Evolutionary conservation across 768 basidiomycete genomes (phyloP), one percentile per base, ranked within the genome.

Genomic region (Podaxis pistillaris): DNA sequence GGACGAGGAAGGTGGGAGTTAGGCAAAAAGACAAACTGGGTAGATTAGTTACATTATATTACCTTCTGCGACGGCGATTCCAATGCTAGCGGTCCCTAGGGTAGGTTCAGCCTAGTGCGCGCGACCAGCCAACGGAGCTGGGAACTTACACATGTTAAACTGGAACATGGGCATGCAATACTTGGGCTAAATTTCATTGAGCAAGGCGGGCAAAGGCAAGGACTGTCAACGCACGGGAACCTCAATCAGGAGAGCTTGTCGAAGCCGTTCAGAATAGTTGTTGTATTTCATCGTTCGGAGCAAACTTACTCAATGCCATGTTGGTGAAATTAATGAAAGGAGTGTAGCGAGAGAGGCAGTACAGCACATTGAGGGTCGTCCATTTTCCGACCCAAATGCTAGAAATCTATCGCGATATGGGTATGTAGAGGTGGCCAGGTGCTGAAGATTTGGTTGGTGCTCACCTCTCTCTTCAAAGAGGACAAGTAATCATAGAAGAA

Each of bases 301-400:
- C 2, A 56, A 38, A 19, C 58, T 52, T 11, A 51, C 49, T 60
- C 37, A 60, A 24, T 6, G 28, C 24, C 36, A 60, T 22, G 17
- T 52, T 2, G 19, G n/a, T 41, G 58, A 60, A 50, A n/a, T 36
- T 52, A n/a, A 51, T 4, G 58, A 51, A 60, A n/a, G 58, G 58
- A 30, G 51, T 26, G 38, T 60, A 60, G 17, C 58, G 58, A 26
- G 33, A 38, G 36, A 59, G 37, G 36, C 38, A 17, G 36, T 59
- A 59, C 19, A 59, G 22, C 17, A 59, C n/a, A 5, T 59, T 59
- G 58, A 59, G 58, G 2, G 58, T 51, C 1, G 58, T 59, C 58
- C 58, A 59, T 51, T 59, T 62, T 26, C 51, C 60, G 3, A 28
- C 4, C 52, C 54, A 62, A 15, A 62, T 53, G 24, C 13, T 62